Conservation (phyloP, 2,329 filamentous ascomycete genomes). For the Didymella sp. region DNA sequence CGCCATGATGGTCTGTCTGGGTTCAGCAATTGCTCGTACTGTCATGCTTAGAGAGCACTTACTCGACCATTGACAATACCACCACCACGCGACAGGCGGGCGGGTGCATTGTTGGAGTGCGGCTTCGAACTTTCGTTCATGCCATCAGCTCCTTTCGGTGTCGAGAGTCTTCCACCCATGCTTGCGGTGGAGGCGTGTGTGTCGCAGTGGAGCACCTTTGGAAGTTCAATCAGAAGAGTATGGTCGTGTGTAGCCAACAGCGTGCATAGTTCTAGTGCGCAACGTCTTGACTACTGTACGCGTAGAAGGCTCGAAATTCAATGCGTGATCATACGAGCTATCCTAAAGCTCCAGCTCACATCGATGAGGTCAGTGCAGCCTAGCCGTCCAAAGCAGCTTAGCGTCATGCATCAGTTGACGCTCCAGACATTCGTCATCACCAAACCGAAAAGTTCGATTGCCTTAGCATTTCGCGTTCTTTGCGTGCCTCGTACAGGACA, state of each 20-base stretch:
- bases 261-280: not conserved
- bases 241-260: not conserved
- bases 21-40: not conserved
- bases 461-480: constrained; percentile 11
- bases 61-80: constrained; percentile 50
- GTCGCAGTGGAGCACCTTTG: not conserved
- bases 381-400: constrained; percentile 25
- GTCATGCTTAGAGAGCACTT: not conserved
- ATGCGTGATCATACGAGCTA: constrained; percentile 18
- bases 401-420: constrained; percentile 23
- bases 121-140: constrained; percentile 52
- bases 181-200: not conserved
- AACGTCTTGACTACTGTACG: not conserved
- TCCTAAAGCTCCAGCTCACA: constrained; percentile 20
- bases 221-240: not conserved
- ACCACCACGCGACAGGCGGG: constrained; percentile 38
- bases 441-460: constrained; percentile 22
- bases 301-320: constrained; percentile 3
- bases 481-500: constrained; percentile 12
- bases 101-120: constrained; percentile 39
- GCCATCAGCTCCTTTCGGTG: constrained; percentile 53
- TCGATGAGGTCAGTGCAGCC: constrained; percentile 34
- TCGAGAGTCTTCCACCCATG: constrained; percentile 58
- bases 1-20: constrained; percentile 60
- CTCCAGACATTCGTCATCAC: constrained; percentile 29